Evolutionary conservation across 257 asterid genomes (phyloP).

Genomic region (Solanum sejunctum): DNA sequence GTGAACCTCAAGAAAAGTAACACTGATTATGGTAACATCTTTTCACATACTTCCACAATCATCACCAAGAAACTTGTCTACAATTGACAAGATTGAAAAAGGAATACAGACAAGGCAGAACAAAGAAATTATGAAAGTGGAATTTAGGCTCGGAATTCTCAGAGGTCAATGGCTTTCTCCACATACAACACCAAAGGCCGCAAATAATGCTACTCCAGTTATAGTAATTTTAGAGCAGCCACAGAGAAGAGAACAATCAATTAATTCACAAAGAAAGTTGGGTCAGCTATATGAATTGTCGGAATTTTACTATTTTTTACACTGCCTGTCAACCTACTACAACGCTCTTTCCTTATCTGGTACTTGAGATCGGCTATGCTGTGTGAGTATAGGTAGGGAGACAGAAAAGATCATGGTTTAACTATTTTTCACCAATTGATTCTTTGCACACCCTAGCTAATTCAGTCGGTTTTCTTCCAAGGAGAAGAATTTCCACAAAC

Average conservation of each 20-base stretch:
- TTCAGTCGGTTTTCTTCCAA: not conserved
- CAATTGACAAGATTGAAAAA: not conserved
- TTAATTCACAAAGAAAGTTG: not conserved
- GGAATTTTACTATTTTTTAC: not conserved
- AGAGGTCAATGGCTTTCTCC: not conserved
- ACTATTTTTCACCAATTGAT: not conserved
- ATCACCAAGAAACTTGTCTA: not conserved
- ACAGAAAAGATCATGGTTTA: not conserved
- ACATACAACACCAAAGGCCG: not conserved
- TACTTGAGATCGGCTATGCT: not conserved
- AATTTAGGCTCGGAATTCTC: not conserved
- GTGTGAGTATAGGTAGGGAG: not conserved
- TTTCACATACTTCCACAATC: not conserved
- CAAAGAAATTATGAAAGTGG: not conserved
- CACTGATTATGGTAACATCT: not conserved
- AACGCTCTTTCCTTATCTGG: not conserved
- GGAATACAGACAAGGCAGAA: not conserved
- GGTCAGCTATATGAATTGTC: not conserved
- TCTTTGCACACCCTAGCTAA: not conserved
- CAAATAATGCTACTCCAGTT: not conserved
- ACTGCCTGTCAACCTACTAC: not conserved
- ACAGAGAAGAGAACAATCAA: not conserved
- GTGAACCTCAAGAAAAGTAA: not conserved
- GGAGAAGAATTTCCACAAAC: not conserved
- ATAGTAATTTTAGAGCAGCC: not conserved